Evolutionary conservation across 768 basidiomycete genomes (phyloP).

Genomic region (Rhodotorula toruloides): DNA sequence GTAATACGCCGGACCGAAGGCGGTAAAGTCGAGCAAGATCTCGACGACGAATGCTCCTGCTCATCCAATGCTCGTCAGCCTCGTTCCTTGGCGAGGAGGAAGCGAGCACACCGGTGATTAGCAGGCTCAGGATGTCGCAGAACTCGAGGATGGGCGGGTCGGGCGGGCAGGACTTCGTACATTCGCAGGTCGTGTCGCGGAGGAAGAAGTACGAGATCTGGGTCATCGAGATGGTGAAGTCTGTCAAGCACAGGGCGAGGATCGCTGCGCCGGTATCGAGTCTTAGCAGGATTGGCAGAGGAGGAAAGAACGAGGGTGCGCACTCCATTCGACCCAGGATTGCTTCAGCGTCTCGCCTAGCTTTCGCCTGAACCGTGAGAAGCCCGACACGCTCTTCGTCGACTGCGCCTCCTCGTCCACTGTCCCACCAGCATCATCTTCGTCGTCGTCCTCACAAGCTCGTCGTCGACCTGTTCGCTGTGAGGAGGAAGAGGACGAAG

Average conservation of each 20-base stretch:
- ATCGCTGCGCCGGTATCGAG: neutral
- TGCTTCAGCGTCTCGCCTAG: neutral
- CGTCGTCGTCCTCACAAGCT: neutral
- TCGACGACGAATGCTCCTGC: slow-evolving; percentile 18
- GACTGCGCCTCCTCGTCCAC: neutral
- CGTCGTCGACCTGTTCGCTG: too few relatives aligned
- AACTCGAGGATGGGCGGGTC: neutral
- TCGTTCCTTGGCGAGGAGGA: neutral
- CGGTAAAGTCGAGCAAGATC: neutral
- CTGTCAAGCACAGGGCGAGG: neutral
- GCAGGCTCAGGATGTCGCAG: neutral
- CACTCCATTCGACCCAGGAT: slow-evolving; percentile 18
- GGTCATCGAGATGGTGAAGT: slow-evolving; percentile 1
- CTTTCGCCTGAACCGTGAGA: neutral
- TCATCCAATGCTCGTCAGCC: too few relatives aligned
- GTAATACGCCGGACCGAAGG: slow-evolving; percentile 4
- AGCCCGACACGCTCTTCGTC: neutral
- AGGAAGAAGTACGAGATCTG: slow-evolving; percentile 1
- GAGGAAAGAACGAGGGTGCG: neutral
- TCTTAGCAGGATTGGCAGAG: neutral
- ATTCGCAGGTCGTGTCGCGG: neutral
- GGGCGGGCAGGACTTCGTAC: neutral
- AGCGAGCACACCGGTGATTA: neutral
- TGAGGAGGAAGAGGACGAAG: too few relatives aligned
- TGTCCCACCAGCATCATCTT: rapidly evolving